Conservation (phyloP, 176 grass and related monocot genomes). For the Juncus effusus region DNA sequence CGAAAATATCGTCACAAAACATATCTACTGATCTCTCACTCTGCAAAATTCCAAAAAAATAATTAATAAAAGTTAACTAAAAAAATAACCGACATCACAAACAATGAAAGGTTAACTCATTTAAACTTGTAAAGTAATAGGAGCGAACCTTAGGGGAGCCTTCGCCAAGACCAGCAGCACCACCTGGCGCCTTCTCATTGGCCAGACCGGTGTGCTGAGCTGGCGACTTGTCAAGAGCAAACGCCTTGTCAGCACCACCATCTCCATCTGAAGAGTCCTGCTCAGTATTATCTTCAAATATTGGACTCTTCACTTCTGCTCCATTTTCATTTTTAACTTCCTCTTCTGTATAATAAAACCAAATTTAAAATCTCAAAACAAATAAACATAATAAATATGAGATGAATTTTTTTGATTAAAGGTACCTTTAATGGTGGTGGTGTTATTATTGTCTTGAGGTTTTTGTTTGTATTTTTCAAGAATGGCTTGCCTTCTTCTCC, state of each 20-base stretch:
- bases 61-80: slow-evolving; percentile 10
- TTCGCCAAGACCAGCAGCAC: slow-evolving; percentile 66
- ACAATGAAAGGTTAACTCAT: slow-evolving; percentile 17
- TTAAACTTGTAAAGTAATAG: slow-evolving; percentile 14
- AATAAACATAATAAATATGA: not conserved
- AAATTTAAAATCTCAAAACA: slow-evolving; percentile 12
- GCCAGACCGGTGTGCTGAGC: slow-evolving; percentile 30
- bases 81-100: not conserved
- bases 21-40: slow-evolving; percentile 87
- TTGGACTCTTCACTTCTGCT: slow-evolving; percentile 13
- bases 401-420: not conserved
- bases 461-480: slow-evolving; percentile 69
- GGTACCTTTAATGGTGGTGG: slow-evolving; percentile 50
- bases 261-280: slow-evolving; percentile 50
- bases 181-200: slow-evolving; percentile 24
- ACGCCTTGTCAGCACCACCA: slow-evolving; percentile 39
- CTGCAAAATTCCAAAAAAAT: slow-evolving; percentile 38
- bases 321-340: slow-evolving; percentile 33
- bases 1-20: slow-evolving; percentile 97
- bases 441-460: slow-evolving; percentile 33
- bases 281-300: slow-evolving; percentile 37
- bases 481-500: slow-evolving; percentile 90
- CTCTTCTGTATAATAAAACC: slow-evolving; percentile 18
- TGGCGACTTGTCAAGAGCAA: slow-evolving; percentile 72
- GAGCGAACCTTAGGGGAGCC: slow-evolving; percentile 79